Evolutionary conservation across 192 early-diverging fungal species (phyloP), one percentile per base, ranked within the genome.

Genomic region (Chytriomyces sp.): DNA sequence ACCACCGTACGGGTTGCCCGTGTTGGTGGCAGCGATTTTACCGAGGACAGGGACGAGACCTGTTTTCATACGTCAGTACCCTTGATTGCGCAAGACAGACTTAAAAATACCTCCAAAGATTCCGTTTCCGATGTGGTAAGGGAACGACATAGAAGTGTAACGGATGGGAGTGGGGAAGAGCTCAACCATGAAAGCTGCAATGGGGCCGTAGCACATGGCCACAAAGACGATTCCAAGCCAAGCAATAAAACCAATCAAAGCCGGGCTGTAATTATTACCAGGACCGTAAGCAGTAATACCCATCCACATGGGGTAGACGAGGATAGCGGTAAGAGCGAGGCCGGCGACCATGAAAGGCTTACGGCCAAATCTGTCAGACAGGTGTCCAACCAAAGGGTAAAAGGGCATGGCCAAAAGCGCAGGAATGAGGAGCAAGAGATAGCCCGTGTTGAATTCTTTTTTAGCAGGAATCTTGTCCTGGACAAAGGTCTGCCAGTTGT

Each of bases 71-170:
- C n/a, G n/a, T n/a, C n/a, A n/a, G n/a, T n/a, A n/a, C n/a, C n/a
- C n/a, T n/a, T n/a, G n/a, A n/a, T n/a, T n/a, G n/a, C n/a, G n/a
- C n/a, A n/a, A n/a, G n/a, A n/a, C n/a, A n/a, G n/a, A n/a, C n/a
- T n/a, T n/a, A n/a, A n/a, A n/a, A n/a, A n/a, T n/a, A n/a, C 74
- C 74, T 69, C 74, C 70, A 77, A 75, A 62, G 25, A 75, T 64
- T 7, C 74, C 74, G 31, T 76, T 76, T 40, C 73, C 73, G 26
- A 75, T 59, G 39, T 72, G 70, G 64, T 66, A 59, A 28, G 74
- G 74, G n/a, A 75, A 17, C 2, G 73, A 75, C 1, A 75, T 3
- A 28, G 73, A 75, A 39, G 74, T 75, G 56, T 75, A 75, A 6
- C 74, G 74, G 25, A 75, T 75, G 0, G 4, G 3, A 19, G 74